Evolutionary conservation across 2,329 filamentous ascomycete species (phyloP).

Genomic region (Trichoderma semiorbis): DNA sequence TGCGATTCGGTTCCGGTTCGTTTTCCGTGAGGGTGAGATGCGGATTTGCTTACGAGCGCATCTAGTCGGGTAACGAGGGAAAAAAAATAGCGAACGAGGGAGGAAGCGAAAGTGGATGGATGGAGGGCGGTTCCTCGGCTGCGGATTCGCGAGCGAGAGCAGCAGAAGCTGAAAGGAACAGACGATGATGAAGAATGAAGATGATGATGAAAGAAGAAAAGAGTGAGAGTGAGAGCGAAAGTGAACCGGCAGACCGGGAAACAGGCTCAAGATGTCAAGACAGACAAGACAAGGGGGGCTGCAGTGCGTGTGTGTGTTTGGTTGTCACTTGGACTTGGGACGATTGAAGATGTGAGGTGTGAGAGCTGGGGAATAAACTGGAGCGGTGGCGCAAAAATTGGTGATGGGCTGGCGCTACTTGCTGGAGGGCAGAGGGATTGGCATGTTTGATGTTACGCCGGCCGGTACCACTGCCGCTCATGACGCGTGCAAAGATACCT

Average conservation of each 20-base stretch:
- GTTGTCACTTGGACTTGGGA: neutral
- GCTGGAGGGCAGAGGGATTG: neutral
- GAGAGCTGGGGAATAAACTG: constrained; percentile 9
- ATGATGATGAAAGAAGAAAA: neutral
- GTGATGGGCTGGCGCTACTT: constrained; percentile 9
- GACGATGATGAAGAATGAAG: neutral
- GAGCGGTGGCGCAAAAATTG: constrained; percentile 13
- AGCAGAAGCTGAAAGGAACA: neutral
- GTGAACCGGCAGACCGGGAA: neutral
- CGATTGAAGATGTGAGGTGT: neutral
- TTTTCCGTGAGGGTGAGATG: neutral
- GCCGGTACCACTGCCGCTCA: neutral
- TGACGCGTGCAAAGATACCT: neutral
- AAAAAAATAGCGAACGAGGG: neutral
- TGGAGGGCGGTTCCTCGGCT: constrained; percentile 3
- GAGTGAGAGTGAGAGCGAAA: neutral
- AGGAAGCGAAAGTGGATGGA: constrained; percentile 8
- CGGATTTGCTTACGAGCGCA: neutral
- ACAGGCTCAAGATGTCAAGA: neutral
- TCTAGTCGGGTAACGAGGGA: neutral
- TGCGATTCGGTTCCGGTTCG: neutral
- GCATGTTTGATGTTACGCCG: neutral
- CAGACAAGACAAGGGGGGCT: too few species aligned
- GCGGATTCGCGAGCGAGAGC: neutral
- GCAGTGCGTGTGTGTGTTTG: neutral